Base-by-base conservation (phyloP, 768 basidiomycete species). In the Mycena vitilis region DNA sequence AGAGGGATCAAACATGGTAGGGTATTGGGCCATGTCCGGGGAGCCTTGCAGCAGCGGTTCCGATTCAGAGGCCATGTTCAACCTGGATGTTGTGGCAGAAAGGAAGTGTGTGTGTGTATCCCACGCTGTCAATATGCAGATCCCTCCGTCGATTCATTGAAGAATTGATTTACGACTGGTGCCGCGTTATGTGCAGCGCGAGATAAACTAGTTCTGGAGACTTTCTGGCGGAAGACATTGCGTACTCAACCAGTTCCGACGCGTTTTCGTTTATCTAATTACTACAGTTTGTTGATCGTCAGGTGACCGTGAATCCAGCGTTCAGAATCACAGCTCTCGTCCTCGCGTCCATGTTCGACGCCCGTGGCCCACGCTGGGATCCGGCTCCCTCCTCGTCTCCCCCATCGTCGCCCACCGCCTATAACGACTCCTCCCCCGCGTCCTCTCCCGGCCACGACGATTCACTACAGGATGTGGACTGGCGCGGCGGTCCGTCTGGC, bases 1-100 rank as follows among this genome's bases (percentile, higher is more conserved):
- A 0, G 77, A 63, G 1, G 88, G 81, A 72, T 89, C 84, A 74
- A 93, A 91, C 23, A 88, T 78, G 5, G 89, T 84, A 15, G 73
- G 65, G 58, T 66, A 71, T 40, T 68, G 62, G 6, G 61, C 12
- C 62, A 63, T 59, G 51, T 69, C 67, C 25, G 37, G 25, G 9
- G 40, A 42, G 22, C 42, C 42, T 45, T 63, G 36, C n/a, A 30
- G 34, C 45, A 60, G 23, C 34, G 58, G 45, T 12, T 37, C 58
- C 12, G 58, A 37, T n/a, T 30, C 44, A 16, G 20, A 48, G 47
- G 47, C 20, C 47, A 48, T 48, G 47, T n/a, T n/a, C n/a, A n/a
- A n/a, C n/a, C n/a, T n/a, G n/a, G n/a, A n/a, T n/a, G n/a, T 47
- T 18, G 18, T 42, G 40, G 40, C 16, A 42, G 10, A 16, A 42